Percentiles rank a stretch among this genome's conserved stretches.
Evolutionary conservation across 148 eudicot species (phyloP).

Genomic region (Salicornia ramosissima): DNA sequence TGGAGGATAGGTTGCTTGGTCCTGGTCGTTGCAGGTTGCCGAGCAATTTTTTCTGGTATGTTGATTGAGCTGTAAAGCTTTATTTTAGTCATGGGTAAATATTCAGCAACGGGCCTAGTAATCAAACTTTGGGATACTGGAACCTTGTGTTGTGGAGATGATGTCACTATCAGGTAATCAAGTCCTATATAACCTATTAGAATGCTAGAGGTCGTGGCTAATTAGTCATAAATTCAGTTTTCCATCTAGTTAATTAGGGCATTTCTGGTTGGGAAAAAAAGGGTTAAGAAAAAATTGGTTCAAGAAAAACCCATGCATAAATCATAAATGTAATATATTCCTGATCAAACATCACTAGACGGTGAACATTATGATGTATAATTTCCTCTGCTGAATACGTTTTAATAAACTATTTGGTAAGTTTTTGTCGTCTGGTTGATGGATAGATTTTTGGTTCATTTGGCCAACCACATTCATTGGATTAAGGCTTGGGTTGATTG

Average conservation of each 20-base stretch:
- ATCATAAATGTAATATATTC: neutral
- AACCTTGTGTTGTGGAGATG: neutral
- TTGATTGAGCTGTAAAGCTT: neutral
- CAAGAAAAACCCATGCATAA: no score
- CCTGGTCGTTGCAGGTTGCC: neutral
- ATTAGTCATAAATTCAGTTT: neutral
- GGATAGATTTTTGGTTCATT: no score
- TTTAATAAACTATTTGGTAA: neutral
- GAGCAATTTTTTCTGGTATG: neutral
- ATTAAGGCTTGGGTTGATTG: no score
- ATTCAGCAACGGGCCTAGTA: neutral
- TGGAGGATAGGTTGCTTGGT: neutral
- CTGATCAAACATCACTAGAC: neutral
- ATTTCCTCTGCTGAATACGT: neutral
- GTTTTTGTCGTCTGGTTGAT: no score
- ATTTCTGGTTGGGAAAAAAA: no score
- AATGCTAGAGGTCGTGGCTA: neutral
- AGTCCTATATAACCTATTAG: neutral
- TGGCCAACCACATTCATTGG: no score
- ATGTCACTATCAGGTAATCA: neutral
- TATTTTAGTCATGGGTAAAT: neutral
- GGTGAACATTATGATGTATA: neutral
- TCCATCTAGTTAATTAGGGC: no score
- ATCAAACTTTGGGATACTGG: neutral
- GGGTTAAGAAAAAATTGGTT: no score